Percentiles rank a stretch among this genome's conserved stretches.
These are phyloP conservation scores for Entophlyctis luteolus DNA, from an alignment of 192 early-diverging fungal species.

Conservation along the genomic window DNA sequence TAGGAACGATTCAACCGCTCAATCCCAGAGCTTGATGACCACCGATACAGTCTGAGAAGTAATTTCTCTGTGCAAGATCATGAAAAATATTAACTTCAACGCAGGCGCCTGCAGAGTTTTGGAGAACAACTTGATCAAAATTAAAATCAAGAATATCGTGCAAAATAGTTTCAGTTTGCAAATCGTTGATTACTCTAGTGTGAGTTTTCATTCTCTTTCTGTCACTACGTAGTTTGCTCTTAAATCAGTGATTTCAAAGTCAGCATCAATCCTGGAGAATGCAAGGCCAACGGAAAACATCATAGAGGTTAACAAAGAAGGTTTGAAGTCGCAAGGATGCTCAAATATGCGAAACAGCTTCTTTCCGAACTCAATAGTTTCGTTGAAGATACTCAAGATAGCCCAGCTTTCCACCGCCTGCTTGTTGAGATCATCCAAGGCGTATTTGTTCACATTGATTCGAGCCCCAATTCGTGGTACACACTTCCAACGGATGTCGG, in stretches of 20 bases:
- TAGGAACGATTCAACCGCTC: constrained; percentile 71
- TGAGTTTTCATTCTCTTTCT: neutral
- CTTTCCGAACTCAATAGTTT: constrained; percentile 12
- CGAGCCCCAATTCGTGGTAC: neutral
- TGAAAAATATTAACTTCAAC: neutral
- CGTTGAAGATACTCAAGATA: neutral
- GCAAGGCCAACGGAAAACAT: constrained; percentile 36
- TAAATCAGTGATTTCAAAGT: constrained; percentile 7
- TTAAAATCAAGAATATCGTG: constrained; percentile 13
- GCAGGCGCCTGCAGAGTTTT: constrained; percentile 15
- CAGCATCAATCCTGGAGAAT: constrained; percentile 40
- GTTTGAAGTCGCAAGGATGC: neutral
- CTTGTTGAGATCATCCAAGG: constrained; percentile 9
- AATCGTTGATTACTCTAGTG: constrained; percentile 45
- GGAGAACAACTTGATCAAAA: constrained; percentile 11
- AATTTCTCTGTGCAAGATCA: neutral
- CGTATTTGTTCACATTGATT: constrained; percentile 6
- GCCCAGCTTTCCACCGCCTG: constrained; percentile 9
- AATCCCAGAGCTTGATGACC: constrained; percentile 73
- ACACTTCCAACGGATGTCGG: neutral
- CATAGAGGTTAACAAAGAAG: constrained; percentile 25
- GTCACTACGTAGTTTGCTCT: constrained; percentile 4
- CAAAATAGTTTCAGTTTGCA: constrained; percentile 41
- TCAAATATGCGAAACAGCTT: neutral
- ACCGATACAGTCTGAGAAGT: constrained; percentile 23